These are phyloP conservation scores for Neoscytalidium dimidiatum DNA, from an alignment of 2,329 filamentous ascomycete species.

Conservation along the genomic window DNA sequence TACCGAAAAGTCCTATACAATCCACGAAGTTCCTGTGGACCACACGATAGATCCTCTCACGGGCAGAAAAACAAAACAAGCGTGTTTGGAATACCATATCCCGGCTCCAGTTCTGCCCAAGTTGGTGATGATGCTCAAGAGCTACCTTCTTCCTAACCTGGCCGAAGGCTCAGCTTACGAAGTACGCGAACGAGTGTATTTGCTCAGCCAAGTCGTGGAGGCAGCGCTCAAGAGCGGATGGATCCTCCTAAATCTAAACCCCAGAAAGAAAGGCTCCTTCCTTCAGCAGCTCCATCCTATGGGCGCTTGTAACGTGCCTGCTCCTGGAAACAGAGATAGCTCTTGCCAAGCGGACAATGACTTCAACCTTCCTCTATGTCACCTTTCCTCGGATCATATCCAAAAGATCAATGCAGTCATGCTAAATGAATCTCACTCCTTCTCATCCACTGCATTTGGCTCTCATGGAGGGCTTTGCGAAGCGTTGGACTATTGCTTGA, in stretches of 20 bases:
- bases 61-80: not conserved
- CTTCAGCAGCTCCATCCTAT: slow-evolving; percentile 22
- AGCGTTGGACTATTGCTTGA: not conserved
- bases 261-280: slow-evolving; percentile 15
- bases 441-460: not conserved
- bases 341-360: not conserved
- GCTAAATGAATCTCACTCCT: slow-evolving; percentile 2
- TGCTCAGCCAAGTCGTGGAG: not conserved
- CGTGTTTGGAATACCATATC: slow-evolving; percentile 24
- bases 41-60: not conserved
- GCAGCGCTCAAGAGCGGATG: too few relatives aligned
- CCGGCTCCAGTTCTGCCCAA: slow-evolving; percentile 26
- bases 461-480: not conserved
- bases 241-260: not conserved
- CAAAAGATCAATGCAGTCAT: slow-evolving; percentile 20
- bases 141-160: slow-evolving; percentile 23
- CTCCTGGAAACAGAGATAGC: not conserved
- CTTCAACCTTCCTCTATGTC: slow-evolving; percentile 17
- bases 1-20: slow-evolving; percentile 34
- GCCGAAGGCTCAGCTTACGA: slow-evolving; percentile 22
- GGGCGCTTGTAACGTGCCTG: slow-evolving; percentile 14
- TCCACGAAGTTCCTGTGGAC: slow-evolving; percentile 33
- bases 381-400: slow-evolving; percentile 5
- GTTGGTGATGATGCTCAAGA: slow-evolving; percentile 28
- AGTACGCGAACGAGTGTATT: not conserved